Evolutionary conservation across 2,329 filamentous ascomycete genomes (phyloP), one percentile per base, ranked within the genome.

Genomic region (Neobulgaria alba): DNA sequence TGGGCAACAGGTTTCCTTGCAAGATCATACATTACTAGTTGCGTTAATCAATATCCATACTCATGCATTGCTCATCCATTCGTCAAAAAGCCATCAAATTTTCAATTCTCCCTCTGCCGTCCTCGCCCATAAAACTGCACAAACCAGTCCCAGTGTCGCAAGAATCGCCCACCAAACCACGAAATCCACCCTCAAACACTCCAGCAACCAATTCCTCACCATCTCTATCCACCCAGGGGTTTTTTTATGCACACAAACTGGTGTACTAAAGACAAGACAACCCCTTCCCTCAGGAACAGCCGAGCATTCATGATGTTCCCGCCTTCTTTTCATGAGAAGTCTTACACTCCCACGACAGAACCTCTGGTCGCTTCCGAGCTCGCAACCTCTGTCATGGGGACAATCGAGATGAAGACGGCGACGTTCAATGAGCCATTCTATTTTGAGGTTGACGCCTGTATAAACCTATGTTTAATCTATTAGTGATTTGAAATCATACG

Each of bases 391-490:
- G 47, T 75, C 65, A 41, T 75, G 77, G 3, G 79, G 82, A 50
- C 79, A 82, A 49, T 82, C 74, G 7, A 85, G 69, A 43, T 81
- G 76, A 26, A 78, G 65, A 33, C 65, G 70, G 14, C 77, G 70
- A 10, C 81, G 71, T 50, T 81, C 69, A 43, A 85, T 67, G 3
- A 85, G 66, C 82, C 82, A 86, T 42, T 74, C 71, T 10, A 85
- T 71, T 56, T 85, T 84, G 33, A 84, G 65, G 19, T 67, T 60
- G 20, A 85, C 65, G 26, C 77, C 78, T 0, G 81, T 85, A 57
- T 79, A 70, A 46, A 85, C 77, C 2, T 83, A 61, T 35, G 59
- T 12, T 26, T 7, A 26, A 7, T 7, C 12, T 26, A 26, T n/a
- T n/a, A n/a, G n/a, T n/a, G 23, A 26, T 12, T 26, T 26, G 23